Evolutionary conservation across 1,284 basidiomycete genomes (phyloP).

Genomic region (Acaromyces ingoldii): DNA sequence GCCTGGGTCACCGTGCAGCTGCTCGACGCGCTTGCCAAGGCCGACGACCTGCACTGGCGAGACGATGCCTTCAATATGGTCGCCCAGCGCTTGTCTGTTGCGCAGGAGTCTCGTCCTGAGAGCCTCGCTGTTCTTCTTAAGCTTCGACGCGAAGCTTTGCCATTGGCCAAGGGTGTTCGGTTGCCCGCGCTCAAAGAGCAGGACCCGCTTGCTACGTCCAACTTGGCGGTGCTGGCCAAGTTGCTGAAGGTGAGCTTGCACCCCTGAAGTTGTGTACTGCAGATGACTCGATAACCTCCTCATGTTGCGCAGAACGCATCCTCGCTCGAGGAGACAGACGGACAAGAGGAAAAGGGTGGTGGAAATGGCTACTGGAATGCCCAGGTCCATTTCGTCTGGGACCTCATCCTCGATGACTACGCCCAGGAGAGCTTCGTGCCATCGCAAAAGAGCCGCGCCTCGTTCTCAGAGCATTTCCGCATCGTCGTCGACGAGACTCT

Average conservation of each 20-base stretch:
- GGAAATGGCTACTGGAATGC: conserved; percentile 6
- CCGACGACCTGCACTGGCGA: conserved; percentile 2
- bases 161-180: too few relatives aligned
- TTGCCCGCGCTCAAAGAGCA: conserved; percentile 51
- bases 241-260: too few relatives aligned
- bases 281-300: too few relatives aligned
- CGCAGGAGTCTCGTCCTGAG: conserved; percentile 72
- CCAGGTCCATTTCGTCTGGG: conserved; percentile 86
- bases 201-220: conserved; percentile 64
- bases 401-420: conserved; percentile 70
- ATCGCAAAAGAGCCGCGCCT: conserved; percentile 55
- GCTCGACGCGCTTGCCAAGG: conserved; percentile 9
- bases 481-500: conserved; percentile 86
- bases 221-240: conserved; percentile 68
- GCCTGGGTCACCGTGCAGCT: conserved; percentile 72
- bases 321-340: conserved; percentile 54
- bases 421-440: conserved; percentile 17
- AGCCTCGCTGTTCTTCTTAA: conserved; percentile 75
- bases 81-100: conserved; percentile 15
- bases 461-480: conserved; percentile 84
- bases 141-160: too few relatives aligned
- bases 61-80: conserved; percentile 26
- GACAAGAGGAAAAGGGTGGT: conserved; percentile 55
- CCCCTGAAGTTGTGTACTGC: too few relatives aligned
- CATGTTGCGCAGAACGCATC: not conserved